Evolutionary conservation across 495 filamentous ascomycete species (phyloP), one percentile per base, ranked within the genome.

Genomic region (Neurospora tetraspora): DNA sequence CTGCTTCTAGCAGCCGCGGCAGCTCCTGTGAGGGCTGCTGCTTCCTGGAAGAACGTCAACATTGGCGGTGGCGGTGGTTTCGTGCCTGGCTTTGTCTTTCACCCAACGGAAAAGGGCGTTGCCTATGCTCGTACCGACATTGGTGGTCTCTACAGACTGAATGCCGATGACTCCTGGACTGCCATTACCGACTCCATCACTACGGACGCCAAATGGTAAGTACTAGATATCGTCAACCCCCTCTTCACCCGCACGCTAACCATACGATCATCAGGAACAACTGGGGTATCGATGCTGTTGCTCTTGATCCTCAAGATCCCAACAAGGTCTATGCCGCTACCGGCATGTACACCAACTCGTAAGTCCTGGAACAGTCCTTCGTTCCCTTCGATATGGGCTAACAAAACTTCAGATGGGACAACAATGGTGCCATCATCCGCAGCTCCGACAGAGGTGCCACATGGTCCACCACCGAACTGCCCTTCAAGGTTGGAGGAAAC

Each of bases 101-200:
- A 89, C 71, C 88, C 87, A 10, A 86, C 80, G 31, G 79, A 78
- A 12, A 86, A 86, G 72, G 87, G 87, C 9, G 78, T 91, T 18
- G 88, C 87, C 0, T 91, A 91, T 75, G 86, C 86, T 40, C 82
- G 89, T 34, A 88, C 88, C 4, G 89, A 91, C 73, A 90, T 91
- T 75, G 89, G 89, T 9, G 88, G 89, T 31, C 80, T 87, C 20
- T 91, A 91, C 76, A 81, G 84, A 68, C 80, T 89, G 69, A 88
- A 88, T 70, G 18, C 82, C 7, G 76, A 80, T 70, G 86, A 89
- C 74, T 86, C 84, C 7, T 90, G 88, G 88, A 88, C 85, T 16
- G 77, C 88, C 8, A 71, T 90, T 40, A 86, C 84, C 7, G 88
- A 91, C 74, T 82, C 78, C 59, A 79, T 88, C 27, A 77, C 78